Base-by-base conservation (phyloP, 202 grass and related monocot genomes). In the Tripidium arundinaceum region DNA sequence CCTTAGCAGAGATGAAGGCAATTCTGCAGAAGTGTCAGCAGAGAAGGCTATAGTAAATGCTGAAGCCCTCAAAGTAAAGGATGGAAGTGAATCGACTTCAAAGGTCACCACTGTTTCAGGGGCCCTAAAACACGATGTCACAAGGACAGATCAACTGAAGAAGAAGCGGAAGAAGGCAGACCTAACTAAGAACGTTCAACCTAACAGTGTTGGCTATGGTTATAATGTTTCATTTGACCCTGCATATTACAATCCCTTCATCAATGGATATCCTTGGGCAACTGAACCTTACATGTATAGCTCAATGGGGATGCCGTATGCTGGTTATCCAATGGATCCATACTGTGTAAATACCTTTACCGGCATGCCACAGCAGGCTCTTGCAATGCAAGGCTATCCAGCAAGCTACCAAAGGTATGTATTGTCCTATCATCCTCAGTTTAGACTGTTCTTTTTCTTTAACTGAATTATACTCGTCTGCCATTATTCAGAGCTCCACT, bases 131-230 rank as follows among this genome's bases (percentile, higher is more conserved):
- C 65, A 55, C 1, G 66, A 66, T 77, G 38, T 19, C 26, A 42
- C 46, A 29, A 89, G 24, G 40, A 11, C 58, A 49, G 78, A 81
- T 85, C 74, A 74, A 77, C 65, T 64, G 11, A 90, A 88, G 76
- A 94, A 89, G 69, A 94, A 85, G 74, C 76, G 74, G 22, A 89
- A 83, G 81, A 91, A 89, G 86, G 62, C 81, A 45, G 81, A 21
- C 49, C 58, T 77, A 8, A 33, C 73, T 26, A 88, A 74, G 22
- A 65, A 31, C 8, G 75, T 36, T 64, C 62, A 68, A 38, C 79
- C 82, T 67, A 70, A 57, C 63, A 78, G 65, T 84, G 81, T 26
- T 78, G 81, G 77, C 34, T 87, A 50, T 82, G 84, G 50, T 24
- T 87, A 62, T 42, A 76, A 77, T 8, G 28, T 65, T 54, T 81